These are phyloP conservation scores for Solioccasus polychromus DNA, from an alignment of 768 basidiomycete species.

Conservation along the genomic window DNA sequence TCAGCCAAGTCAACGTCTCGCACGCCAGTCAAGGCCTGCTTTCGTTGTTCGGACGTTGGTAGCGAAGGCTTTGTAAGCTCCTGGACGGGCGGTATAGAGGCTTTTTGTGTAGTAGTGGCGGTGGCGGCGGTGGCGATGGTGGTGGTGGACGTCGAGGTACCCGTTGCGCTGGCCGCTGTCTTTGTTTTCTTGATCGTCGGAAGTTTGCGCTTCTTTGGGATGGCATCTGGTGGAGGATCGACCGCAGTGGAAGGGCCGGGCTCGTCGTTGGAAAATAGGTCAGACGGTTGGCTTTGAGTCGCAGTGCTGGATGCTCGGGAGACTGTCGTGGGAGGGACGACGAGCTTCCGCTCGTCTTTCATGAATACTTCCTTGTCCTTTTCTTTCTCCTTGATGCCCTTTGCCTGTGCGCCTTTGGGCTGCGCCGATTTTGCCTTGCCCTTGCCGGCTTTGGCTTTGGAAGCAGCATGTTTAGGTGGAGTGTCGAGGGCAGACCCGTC, in stretches of 20 bases:
- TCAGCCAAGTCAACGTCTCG: slow-evolving; percentile 66
- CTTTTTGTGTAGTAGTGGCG: slow-evolving; percentile 24
- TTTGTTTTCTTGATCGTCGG: slow-evolving; percentile 72
- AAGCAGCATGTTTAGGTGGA: slow-evolving; percentile 18
- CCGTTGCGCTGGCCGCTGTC: slow-evolving; percentile 20
- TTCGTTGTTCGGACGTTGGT: slow-evolving; percentile 30
- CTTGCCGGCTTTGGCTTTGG: slow-evolving; percentile 19
- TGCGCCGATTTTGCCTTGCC: slow-evolving; percentile 21
- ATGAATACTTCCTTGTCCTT: slow-evolving; percentile 35
- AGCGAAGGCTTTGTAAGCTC: slow-evolving; percentile 27
- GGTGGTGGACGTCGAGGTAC: slow-evolving; percentile 20
- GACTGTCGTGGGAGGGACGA: slow-evolving; percentile 11
- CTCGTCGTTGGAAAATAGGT: slow-evolving; percentile 34
- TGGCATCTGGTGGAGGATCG: slow-evolving; percentile 12
- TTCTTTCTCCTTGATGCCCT: slow-evolving; percentile 32
- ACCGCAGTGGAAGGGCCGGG: background rate
- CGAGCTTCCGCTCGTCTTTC: slow-evolving; percentile 41
- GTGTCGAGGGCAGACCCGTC: slow-evolving; percentile 27
- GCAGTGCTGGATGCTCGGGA: slow-evolving; percentile 32
- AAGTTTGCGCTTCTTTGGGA: slow-evolving; percentile 61
- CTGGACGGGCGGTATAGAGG: slow-evolving; percentile 11
- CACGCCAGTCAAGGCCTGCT: slow-evolving; percentile 44
- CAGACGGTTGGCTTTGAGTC: slow-evolving; percentile 28
- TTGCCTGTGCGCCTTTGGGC: slow-evolving; percentile 25
- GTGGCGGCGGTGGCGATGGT: slow-evolving; percentile 24